Percentiles rank a stretch among this genome's conserved stretches.
phyloP scores from a whole-genome alignment of 139 green algal species.

The Pseudopediastrum boryanum region DNA sequence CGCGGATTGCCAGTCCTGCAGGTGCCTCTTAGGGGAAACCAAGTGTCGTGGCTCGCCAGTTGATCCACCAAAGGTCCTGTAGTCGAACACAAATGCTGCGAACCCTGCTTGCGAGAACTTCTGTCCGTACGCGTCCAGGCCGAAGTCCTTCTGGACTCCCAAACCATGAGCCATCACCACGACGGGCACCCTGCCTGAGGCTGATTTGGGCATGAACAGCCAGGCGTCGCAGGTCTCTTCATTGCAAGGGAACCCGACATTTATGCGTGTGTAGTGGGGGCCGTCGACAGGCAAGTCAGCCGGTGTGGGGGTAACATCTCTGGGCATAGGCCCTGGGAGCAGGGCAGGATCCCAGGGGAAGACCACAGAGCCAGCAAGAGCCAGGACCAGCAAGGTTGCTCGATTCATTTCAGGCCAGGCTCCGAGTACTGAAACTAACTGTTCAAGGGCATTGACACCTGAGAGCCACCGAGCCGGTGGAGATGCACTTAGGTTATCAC shows the following conservation, averaged over 20 bases:
- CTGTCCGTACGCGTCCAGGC: constrained; percentile 47
- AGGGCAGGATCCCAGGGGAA: constrained; percentile 16
- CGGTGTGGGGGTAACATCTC: background rate
- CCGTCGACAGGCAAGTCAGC: constrained; percentile 8
- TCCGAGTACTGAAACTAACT: too few relatives aligned
- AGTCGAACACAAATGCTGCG: constrained; percentile 58
- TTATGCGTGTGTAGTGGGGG: background rate
- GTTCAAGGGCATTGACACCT: too few relatives aligned
- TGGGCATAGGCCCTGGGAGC: constrained; percentile 14
- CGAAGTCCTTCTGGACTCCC: constrained; percentile 53
- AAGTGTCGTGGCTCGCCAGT: constrained; percentile 46
- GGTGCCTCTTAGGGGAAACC: constrained; percentile 33
- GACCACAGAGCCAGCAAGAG: too few relatives aligned
- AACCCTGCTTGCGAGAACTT: constrained; percentile 45
- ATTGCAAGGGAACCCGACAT: constrained; percentile 25
- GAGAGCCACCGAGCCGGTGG: too few relatives aligned
- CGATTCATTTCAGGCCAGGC: too few relatives aligned
- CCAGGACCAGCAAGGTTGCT: too few relatives aligned
- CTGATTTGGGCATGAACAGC: constrained; percentile 30
- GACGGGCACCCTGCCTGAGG: constrained; percentile 13
- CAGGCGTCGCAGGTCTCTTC: constrained; percentile 28
- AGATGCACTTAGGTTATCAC: too few relatives aligned
- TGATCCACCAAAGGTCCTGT: constrained; percentile 50
- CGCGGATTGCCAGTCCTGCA: constrained; percentile 48
- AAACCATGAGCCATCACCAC: constrained; percentile 37